phyloP scores from a whole-genome alignment of 2,329 filamentous ascomycete species.

The Epichloe brachyelytri region DNA sequence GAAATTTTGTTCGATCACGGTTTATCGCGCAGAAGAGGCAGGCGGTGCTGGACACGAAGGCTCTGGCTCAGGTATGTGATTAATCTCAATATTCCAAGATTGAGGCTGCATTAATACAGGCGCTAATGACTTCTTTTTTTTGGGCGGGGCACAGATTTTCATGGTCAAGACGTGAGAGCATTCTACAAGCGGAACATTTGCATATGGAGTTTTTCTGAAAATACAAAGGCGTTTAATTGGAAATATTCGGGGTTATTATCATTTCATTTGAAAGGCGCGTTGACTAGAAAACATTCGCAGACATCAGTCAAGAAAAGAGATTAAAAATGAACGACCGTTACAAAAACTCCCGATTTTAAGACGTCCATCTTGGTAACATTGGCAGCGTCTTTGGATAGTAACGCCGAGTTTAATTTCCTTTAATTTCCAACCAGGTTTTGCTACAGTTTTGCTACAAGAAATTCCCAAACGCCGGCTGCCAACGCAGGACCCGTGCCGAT shows the following conservation, averaged over 20 bases:
- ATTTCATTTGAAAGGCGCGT: too few relatives aligned
- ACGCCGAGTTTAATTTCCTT: too few relatives aligned
- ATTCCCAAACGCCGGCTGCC: background rate
- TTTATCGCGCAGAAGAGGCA: conserved; percentile 83
- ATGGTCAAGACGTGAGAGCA: conserved; percentile 43
- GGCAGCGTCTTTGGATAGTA: too few relatives aligned
- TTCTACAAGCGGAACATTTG: background rate
- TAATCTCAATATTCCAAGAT: background rate
- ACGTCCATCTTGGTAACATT: too few relatives aligned
- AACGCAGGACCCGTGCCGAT: background rate
- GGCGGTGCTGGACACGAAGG: conserved; percentile 68
- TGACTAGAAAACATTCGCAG: too few relatives aligned
- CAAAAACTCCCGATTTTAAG: too few relatives aligned
- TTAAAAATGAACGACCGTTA: too few relatives aligned
- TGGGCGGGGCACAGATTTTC: conserved; percentile 40
- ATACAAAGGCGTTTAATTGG: background rate
- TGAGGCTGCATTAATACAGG: background rate
- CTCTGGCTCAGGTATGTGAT: conserved; percentile 65
- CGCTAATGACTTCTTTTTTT: background rate
- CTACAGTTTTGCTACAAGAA: background rate
- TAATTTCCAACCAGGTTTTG: background rate
- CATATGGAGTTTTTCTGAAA: background rate
- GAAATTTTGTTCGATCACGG: conserved; percentile 64
- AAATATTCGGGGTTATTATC: too few relatives aligned
- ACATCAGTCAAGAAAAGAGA: too few relatives aligned